These are phyloP conservation scores for Penicillium sp. DNA, from an alignment of 2,329 filamentous ascomycete genomes.

Conservation along the genomic window DNA sequence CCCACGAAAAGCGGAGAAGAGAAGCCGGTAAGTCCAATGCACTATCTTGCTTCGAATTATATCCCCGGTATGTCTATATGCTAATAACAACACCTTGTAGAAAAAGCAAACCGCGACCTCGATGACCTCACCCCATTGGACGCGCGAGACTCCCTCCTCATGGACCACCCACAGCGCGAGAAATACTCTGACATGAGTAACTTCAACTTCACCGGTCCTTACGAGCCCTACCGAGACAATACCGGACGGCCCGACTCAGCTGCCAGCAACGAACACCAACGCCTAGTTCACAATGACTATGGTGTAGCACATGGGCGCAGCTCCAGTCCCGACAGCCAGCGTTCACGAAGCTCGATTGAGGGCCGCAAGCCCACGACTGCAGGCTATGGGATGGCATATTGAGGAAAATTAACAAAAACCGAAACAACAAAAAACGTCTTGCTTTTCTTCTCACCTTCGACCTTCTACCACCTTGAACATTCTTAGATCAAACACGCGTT, in stretches of 20 bases:
- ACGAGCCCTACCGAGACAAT: constrained; percentile 41
- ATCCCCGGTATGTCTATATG: constrained; percentile 19
- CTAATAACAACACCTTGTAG: constrained; percentile 45
- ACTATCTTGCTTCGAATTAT: background rate
- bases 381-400: constrained; percentile 37
- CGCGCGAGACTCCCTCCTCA: constrained; percentile 65
- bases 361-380: constrained; percentile 29
- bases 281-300: constrained; percentile 32
- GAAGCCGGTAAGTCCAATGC: constrained; percentile 67
- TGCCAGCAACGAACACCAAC: constrained; percentile 35
- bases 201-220: constrained; percentile 41
- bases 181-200: constrained; percentile 39
- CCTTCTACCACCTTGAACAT: background rate
- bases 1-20: constrained; percentile 82
- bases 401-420: constrained; percentile 7
- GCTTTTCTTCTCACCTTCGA: background rate
- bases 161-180: constrained; percentile 52
- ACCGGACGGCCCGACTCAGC: constrained; percentile 25
- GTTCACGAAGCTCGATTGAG: constrained; percentile 32
- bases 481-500: constrained; percentile 3
- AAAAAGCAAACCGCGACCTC: constrained; percentile 70
- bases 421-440: constrained; percentile 3
- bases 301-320: constrained; percentile 29
- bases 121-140: constrained; percentile 84
- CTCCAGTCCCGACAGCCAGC: constrained; percentile 23